Evolutionary conservation across 1,284 basidiomycete genomes (phyloP).

Genomic region (Cystobasidium sp.): DNA sequence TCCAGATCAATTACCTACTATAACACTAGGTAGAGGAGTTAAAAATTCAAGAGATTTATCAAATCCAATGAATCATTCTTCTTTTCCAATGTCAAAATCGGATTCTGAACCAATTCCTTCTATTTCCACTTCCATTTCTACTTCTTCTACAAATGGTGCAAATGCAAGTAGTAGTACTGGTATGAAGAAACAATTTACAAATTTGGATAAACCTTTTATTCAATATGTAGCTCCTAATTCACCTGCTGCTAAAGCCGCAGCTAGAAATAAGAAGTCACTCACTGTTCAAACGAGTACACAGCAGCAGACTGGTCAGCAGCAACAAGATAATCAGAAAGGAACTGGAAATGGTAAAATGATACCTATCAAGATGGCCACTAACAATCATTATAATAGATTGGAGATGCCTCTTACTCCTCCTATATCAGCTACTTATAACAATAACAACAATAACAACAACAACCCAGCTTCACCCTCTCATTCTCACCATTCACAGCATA

Average conservation of each 20-base stretch:
- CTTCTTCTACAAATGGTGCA: not conserved
- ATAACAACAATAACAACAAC: slow-evolving; percentile 3
- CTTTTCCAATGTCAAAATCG: slow-evolving; percentile 11
- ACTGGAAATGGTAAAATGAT: slow-evolving; percentile 22
- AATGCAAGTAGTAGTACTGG: no score
- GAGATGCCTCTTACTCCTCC: slow-evolving; percentile 38
- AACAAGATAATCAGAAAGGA: slow-evolving; percentile 5
- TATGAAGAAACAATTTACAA: not conserved
- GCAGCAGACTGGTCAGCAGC: not conserved
- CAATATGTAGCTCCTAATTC: slow-evolving; percentile 42
- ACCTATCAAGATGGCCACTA: slow-evolving; percentile 29
- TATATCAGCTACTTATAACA: slow-evolving; percentile 16
- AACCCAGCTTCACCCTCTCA: not conserved
- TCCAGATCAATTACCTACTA: slow-evolving; percentile 49
- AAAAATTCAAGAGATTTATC: slow-evolving; percentile 46
- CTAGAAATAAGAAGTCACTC: slow-evolving; percentile 29
- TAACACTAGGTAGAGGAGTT: slow-evolving; percentile 46
- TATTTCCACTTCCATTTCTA: not conserved
- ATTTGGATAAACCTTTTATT: slow-evolving; percentile 40
- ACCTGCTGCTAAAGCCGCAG: slow-evolving; percentile 41
- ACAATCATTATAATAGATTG: not conserved
- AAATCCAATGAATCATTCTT: not conserved
- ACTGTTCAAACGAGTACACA: slow-evolving; percentile 24
- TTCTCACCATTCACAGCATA: not conserved
- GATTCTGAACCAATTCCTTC: slow-evolving; percentile 26